These are phyloP conservation scores for Pseudocercospora cruenta DNA, from an alignment of 2,329 filamentous ascomycete genomes.

Conservation along the genomic window DNA sequence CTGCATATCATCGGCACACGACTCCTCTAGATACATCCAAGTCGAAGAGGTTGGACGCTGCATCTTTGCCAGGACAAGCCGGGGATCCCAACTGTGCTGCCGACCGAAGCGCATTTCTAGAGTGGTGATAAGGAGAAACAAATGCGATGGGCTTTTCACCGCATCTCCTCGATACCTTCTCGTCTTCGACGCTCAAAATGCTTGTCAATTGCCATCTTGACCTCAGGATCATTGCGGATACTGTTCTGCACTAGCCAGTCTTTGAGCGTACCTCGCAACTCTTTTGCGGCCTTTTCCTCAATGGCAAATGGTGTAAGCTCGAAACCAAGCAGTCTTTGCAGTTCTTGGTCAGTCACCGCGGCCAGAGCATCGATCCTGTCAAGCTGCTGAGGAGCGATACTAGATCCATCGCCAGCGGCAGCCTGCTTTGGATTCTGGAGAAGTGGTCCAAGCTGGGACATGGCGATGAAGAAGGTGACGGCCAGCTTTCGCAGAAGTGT, in stretches of 20 bases:
- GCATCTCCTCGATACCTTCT: slow-evolving; percentile 5
- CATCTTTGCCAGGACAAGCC: neutral
- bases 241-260: slow-evolving; percentile 89
- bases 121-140: no score
- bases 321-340: slow-evolving; percentile 70
- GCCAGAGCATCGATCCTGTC: slow-evolving; percentile 67
- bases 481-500: slow-evolving; percentile 73
- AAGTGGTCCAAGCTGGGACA: slow-evolving; percentile 77
- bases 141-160: neutral
- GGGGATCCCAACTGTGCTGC: no score
- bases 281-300: slow-evolving; percentile 66
- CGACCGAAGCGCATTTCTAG: no score
- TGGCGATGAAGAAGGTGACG: slow-evolving; percentile 79
- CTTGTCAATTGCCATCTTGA: slow-evolving; percentile 74
- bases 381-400: slow-evolving; percentile 63
- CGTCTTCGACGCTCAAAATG: slow-evolving; percentile 57
- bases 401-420: slow-evolving; percentile 27
- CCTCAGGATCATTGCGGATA: slow-evolving; percentile 77
- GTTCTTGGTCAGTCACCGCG: slow-evolving; percentile 68
- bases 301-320: slow-evolving; percentile 80
- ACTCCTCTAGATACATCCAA: neutral
- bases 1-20: neutral
- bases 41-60: neutral
- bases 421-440: slow-evolving; percentile 46
- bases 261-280: slow-evolving; percentile 72